Evolutionary conservation across 129 eudicot genomes (phyloP).

Genomic region (Saussurea involucrata): DNA sequence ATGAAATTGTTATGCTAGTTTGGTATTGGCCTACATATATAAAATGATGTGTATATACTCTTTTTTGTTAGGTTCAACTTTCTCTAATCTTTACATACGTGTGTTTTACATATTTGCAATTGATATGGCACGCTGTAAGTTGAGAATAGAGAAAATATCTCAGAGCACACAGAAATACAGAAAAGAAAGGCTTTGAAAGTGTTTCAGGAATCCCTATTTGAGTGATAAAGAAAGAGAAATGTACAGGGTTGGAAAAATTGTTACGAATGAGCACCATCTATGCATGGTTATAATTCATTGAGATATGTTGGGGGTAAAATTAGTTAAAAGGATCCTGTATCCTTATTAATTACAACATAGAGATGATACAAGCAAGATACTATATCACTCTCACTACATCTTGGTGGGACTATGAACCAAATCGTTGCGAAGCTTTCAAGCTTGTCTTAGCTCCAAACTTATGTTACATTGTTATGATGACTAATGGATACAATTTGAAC

Average conservation of each 20-base stretch:
- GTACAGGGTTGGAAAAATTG: background rate
- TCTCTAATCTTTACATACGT: background rate
- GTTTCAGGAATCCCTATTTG: background rate
- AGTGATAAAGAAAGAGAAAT: background rate
- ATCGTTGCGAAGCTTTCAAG: background rate
- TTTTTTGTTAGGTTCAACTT: background rate
- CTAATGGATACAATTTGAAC: background rate
- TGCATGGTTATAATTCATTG: background rate
- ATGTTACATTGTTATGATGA: background rate
- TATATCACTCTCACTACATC: background rate
- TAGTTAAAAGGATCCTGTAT: background rate
- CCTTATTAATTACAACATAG: background rate
- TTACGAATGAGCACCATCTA: background rate
- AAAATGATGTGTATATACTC: slow-evolving; percentile 2
- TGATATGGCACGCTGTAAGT: background rate
- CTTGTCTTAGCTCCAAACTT: background rate
- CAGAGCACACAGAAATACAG: background rate
- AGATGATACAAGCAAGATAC: background rate
- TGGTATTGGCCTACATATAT: background rate
- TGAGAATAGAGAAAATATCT: background rate
- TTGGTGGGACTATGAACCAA: background rate
- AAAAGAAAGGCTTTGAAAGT: background rate
- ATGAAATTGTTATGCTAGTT: background rate
- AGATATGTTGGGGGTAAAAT: background rate
- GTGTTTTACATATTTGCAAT: background rate